Evolutionary conservation across 1,284 basidiomycete species (phyloP).

Genomic region (Tilletia walkeri): DNA sequence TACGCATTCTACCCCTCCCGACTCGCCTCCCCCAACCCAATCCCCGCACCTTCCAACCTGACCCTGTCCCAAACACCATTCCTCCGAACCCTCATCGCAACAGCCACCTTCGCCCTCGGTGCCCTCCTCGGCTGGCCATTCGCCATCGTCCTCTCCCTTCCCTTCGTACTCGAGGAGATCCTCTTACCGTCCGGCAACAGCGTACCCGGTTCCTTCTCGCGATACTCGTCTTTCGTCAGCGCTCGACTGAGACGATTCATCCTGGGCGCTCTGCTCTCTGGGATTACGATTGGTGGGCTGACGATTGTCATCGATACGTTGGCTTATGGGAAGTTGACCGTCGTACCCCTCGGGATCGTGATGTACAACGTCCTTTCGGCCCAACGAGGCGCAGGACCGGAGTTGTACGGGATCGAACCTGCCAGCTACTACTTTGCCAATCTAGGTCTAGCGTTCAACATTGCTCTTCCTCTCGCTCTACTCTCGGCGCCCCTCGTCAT

Average conservation of each 20-base stretch:
- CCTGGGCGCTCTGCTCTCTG: slow-evolving; percentile 64
- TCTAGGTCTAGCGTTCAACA: slow-evolving; percentile 88
- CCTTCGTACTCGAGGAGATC: slow-evolving; percentile 87
- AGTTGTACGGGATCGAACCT: slow-evolving; percentile 89
- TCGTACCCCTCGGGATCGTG: slow-evolving; percentile 91
- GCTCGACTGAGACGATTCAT: slow-evolving; percentile 67
- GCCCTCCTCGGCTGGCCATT: slow-evolving; percentile 97
- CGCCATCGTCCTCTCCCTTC: slow-evolving; percentile 76
- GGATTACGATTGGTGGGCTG: slow-evolving; percentile 66
- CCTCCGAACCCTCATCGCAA: slow-evolving; percentile 60
- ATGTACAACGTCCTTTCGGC: slow-evolving; percentile 81
- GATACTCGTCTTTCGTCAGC: slow-evolving; percentile 24
- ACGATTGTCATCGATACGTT: slow-evolving; percentile 66
- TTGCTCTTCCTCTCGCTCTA: slow-evolving; percentile 72
- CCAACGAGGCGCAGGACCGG: slow-evolving; percentile 69
- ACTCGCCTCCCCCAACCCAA: slow-evolving; percentile 12
- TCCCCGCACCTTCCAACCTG: slow-evolving; percentile 17
- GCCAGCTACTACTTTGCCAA: slow-evolving; percentile 59
- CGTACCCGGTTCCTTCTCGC: slow-evolving; percentile 21
- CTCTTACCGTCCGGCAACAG: slow-evolving; percentile 67
- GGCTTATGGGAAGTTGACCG: slow-evolving; percentile 74
- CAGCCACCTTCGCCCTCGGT: slow-evolving; percentile 73
- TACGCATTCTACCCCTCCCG: slow-evolving; percentile 70
- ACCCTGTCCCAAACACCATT: background rate
- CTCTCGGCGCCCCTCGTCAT: slow-evolving; percentile 65